These are phyloP conservation scores for Casuarina glauca DNA, from an alignment of 306 rosid species.

Conservation along the genomic window DNA sequence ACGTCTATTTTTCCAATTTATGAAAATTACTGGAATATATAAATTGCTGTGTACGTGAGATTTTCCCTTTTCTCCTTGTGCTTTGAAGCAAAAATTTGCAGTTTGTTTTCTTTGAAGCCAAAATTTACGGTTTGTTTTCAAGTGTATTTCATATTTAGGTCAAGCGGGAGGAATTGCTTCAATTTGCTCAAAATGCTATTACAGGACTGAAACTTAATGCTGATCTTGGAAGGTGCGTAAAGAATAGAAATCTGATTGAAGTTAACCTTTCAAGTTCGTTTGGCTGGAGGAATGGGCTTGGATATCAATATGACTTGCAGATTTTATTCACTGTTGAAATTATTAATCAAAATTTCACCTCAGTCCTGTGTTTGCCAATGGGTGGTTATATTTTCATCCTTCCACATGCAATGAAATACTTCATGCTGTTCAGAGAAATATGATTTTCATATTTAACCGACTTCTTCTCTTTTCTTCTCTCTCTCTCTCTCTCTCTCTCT, in stretches of 20 bases:
- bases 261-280: constrained; percentile 10
- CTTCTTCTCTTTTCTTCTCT: neutral
- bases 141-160: constrained; percentile 54
- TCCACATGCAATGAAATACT: neutral
- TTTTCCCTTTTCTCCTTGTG: neutral
- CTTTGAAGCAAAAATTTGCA: neutral
- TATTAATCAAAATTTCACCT: neutral
- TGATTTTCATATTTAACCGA: neutral
- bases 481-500: no score
- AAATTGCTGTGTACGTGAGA: no score
- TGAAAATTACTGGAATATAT: neutral
- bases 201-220: constrained; percentile 85
- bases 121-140: neutral
- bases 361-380: neutral
- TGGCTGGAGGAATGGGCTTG: constrained; percentile 6
- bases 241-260: constrained; percentile 27
- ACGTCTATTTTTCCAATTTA: neutral
- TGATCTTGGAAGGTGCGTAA: constrained; percentile 69
- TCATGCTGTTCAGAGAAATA: neutral
- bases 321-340: neutral
- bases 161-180: constrained; percentile 96
- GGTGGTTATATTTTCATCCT: neutral
- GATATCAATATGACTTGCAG: neutral
- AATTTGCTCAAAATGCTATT: constrained; percentile 96
- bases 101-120: neutral